A percentile compares a stretch with the other conserved stretches of the same genome.
phyloP scores from a whole-genome alignment of 2,329 filamentous ascomycete genomes.

The Diaporthe australafricana region DNA sequence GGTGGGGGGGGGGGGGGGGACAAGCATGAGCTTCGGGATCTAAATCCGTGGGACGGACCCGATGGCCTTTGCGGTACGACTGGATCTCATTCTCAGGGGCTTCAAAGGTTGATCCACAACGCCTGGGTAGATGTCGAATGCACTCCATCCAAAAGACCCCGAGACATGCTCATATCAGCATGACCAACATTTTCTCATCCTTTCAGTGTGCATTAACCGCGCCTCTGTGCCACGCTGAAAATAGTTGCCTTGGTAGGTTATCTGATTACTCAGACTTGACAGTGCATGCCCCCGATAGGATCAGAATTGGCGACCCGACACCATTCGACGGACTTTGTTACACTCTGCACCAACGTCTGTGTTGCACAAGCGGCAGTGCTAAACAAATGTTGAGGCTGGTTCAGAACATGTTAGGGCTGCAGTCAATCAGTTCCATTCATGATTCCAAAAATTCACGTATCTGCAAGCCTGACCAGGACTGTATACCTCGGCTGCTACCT shows the following conservation, averaged over 20 bases:
- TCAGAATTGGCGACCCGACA: too few relatives aligned
- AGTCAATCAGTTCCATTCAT: too few relatives aligned
- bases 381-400: too few relatives aligned
- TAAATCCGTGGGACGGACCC: slow-evolving; percentile 2
- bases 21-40: neutral
- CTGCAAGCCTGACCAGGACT: too few relatives aligned
- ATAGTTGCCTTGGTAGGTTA: neutral
- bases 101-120: neutral
- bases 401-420: too few relatives aligned
- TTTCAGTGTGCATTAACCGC: neutral
- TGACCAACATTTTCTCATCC: neutral
- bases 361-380: too few relatives aligned
- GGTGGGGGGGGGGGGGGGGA: neutral
- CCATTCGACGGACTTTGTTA: too few relatives aligned
- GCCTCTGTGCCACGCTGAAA: neutral
- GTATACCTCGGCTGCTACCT: too few relatives aligned
- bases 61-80: neutral
- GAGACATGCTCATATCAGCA: neutral
- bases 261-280: neutral
- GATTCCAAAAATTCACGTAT: too few relatives aligned
- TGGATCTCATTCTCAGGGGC: neutral
- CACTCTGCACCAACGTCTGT: too few relatives aligned
- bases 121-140: neutral
- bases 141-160: too few relatives aligned
- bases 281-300: neutral